These are phyloP conservation scores for Cyanodermella asteris DNA, from an alignment of 2,329 filamentous ascomycete species.

Conservation along the genomic window DNA sequence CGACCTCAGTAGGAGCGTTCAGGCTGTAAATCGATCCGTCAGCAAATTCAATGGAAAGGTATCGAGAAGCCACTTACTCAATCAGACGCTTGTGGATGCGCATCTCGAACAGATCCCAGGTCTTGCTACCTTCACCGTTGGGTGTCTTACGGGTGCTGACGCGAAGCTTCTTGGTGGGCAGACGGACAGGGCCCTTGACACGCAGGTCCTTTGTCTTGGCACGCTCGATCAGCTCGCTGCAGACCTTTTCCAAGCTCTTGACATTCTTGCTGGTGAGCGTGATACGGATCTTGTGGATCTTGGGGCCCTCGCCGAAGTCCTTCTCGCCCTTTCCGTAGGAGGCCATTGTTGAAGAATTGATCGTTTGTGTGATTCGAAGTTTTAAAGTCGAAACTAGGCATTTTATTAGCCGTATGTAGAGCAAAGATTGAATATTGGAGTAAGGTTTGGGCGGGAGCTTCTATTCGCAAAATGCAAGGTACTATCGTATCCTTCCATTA, in stretches of 20 bases:
- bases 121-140: constrained; percentile 99
- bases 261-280: constrained; percentile 93
- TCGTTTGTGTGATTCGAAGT: constrained; percentile 2
- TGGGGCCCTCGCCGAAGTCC: constrained; percentile 76
- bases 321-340: constrained; percentile 93
- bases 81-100: constrained; percentile 98
- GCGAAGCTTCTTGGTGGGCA: constrained; percentile 92
- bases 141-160: constrained; percentile 97
- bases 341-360: constrained; percentile 31
- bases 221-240: constrained; percentile 92
- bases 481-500: no score
- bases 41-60: not conserved
- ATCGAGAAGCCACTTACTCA: constrained; percentile 36
- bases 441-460: no score
- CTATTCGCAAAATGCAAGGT: no score
- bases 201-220: constrained; percentile 96
- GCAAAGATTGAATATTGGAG: no score
- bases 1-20: constrained; percentile 78
- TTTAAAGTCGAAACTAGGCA: constrained; percentile 7
- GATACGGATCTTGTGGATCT: constrained; percentile 97
- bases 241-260: constrained; percentile 90
- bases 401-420: no score
- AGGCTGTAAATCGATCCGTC: constrained; percentile 33
- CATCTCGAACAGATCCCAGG: constrained; percentile 98
- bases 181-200: constrained; percentile 94